Percentiles rank a stretch among this genome's conserved stretches.
phyloP scores from a whole-genome alignment of 306 rosid species.

The Hippophae rhamnoides region DNA sequence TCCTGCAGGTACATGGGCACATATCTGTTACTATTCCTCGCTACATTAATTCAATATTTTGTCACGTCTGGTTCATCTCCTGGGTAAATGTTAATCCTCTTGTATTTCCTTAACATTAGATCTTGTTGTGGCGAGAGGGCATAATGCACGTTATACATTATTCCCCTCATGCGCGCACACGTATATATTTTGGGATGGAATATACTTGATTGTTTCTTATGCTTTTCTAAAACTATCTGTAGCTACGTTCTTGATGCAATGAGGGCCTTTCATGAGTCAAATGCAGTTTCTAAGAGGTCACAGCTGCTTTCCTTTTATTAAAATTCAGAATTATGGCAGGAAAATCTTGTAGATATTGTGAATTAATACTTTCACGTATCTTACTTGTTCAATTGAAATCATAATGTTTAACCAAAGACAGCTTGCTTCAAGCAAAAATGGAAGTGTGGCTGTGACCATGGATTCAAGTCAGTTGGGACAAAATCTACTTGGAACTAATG shows the following conservation, averaged over 20 bases:
- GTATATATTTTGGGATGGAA: too few species aligned
- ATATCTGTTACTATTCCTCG: conserved; percentile 58
- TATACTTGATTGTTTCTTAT: conserved; percentile 2
- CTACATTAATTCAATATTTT: conserved; percentile 67
- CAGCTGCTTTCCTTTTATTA: conserved; percentile 20
- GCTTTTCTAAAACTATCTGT: not conserved
- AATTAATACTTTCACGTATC: conserved; percentile 20
- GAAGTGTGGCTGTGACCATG: conserved; percentile 35
- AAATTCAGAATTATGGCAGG: conserved; percentile 2
- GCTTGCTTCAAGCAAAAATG: conserved; percentile 74
- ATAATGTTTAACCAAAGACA: conserved; percentile 83
- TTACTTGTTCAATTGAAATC: conserved; percentile 30
- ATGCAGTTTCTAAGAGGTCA: conserved; percentile 43
- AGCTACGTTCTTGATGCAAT: conserved; percentile 78
- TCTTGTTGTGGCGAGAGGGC: conserved; percentile 10
- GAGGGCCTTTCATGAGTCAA: conserved; percentile 41
- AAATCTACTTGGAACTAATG: conserved; percentile 31
- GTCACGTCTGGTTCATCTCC: conserved; percentile 75
- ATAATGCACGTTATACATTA: conserved; percentile 4
- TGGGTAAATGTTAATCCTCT: conserved; percentile 47
- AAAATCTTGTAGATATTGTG: conserved; percentile 11
- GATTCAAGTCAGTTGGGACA: conserved; percentile 41
- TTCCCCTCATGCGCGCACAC: conserved; percentile 9
- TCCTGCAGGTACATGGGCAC: conserved; percentile 56
- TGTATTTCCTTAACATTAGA: conserved; percentile 12